A percentile compares a stretch with the other conserved stretches of the same genome.
Conservation (phyloP, 495 filamentous ascomycete species). For the Neurospora cerealis region DNA sequence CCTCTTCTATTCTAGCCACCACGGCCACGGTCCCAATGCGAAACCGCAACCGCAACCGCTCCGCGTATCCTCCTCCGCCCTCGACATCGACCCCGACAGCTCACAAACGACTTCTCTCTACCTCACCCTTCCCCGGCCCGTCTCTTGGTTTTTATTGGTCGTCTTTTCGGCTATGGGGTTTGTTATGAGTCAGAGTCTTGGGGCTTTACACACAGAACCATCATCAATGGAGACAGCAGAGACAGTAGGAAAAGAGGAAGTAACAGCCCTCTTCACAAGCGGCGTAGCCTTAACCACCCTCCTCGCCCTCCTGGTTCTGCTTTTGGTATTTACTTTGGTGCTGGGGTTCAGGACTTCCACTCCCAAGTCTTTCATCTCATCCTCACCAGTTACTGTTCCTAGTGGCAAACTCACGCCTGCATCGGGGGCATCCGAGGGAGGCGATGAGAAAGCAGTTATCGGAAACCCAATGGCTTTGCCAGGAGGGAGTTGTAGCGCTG, state of each 20-base stretch:
- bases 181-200: slow-evolving; percentile 25
- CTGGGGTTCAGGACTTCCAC: slow-evolving; percentile 23
- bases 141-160: slow-evolving; percentile 25
- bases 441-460: not conserved
- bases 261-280: slow-evolving; percentile 22
- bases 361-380: slow-evolving; percentile 3
- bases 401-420: not conserved
- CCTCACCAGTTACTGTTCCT: slow-evolving; percentile 3
- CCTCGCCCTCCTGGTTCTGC: slow-evolving; percentile 20
- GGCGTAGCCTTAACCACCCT: slow-evolving; percentile 25
- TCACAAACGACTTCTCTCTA: slow-evolving; percentile 27
- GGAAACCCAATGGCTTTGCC: slow-evolving; percentile 33
- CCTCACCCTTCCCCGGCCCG: slow-evolving; percentile 31
- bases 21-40: slow-evolving; percentile 4
- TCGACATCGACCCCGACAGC: slow-evolving; percentile 22
- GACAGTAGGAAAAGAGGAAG: not conserved
- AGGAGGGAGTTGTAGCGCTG: slow-evolving; percentile 31
- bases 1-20: slow-evolving; percentile 12
- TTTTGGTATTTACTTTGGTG: slow-evolving; percentile 18
- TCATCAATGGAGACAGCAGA: not conserved
- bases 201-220: not conserved
- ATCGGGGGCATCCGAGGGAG: not conserved
- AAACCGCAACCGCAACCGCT: slow-evolving; percentile 13
- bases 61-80: slow-evolving; percentile 23
- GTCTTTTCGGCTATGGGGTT: slow-evolving; percentile 29